These are phyloP conservation scores for Elaeis guineensis DNA, from an alignment of 176 grass and related monocot genomes.

Conservation along the genomic window DNA sequence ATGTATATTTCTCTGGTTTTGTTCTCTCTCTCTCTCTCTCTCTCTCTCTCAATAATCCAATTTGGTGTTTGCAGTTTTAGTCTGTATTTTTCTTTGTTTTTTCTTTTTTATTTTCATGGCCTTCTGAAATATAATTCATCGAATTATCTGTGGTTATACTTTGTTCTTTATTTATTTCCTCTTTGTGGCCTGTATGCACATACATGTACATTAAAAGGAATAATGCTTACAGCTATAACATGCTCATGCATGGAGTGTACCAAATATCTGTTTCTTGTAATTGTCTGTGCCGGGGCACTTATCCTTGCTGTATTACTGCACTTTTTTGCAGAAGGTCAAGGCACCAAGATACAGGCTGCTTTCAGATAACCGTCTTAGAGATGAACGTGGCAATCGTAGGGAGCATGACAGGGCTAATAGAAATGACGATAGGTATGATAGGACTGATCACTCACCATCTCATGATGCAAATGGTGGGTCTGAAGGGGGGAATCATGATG, in stretches of 20 bases:
- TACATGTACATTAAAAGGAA: too few relatives aligned
- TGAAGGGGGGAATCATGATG: constrained; percentile 36
- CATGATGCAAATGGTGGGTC: constrained; percentile 41
- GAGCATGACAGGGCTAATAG: constrained; percentile 61
- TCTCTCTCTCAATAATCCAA: too few relatives aligned
- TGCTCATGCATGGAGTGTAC: too few relatives aligned
- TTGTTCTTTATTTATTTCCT: neutral
- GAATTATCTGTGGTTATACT: neutral
- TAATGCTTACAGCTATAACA: too few relatives aligned
- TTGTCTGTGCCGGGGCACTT: neutral
- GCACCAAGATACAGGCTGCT: constrained; percentile 40
- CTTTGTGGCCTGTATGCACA: too few relatives aligned
- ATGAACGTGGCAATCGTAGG: constrained; percentile 56
- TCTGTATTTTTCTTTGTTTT: too few relatives aligned
- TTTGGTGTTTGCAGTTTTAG: too few relatives aligned
- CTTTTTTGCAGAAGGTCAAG: constrained; percentile 46
- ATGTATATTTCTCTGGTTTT: too few relatives aligned
- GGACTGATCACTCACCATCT: constrained; percentile 48
- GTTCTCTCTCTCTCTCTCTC: too few relatives aligned
- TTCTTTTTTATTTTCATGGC: too few relatives aligned
- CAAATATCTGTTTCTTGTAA: constrained; percentile 1
- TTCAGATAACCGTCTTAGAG: constrained; percentile 53
- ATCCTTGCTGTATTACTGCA: neutral
- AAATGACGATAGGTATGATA: constrained; percentile 67
- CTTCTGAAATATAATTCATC: too few relatives aligned